These are phyloP conservation scores for Chrysopogon serrulatus DNA, from an alignment of 176 grass and related monocot genomes.

Conservation along the genomic window DNA sequence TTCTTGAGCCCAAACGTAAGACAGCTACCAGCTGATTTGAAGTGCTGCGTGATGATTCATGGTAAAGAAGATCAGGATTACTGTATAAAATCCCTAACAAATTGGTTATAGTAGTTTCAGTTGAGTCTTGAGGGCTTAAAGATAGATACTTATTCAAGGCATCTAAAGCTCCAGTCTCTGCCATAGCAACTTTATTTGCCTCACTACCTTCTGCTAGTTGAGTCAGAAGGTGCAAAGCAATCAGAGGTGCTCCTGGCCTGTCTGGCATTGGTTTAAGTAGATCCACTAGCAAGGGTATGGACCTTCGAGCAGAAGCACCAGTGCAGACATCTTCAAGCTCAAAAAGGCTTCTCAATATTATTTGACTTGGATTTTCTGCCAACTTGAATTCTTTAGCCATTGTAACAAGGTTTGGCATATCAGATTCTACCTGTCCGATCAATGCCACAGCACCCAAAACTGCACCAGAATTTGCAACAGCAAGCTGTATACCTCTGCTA, in stretches of 20 bases:
- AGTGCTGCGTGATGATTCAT: conserved; percentile 85
- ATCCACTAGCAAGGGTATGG: conserved; percentile 90
- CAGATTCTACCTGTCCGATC: conserved; percentile 77
- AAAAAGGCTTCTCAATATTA: conserved; percentile 71
- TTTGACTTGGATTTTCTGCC: conserved; percentile 66
- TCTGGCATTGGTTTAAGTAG: conserved; percentile 93
- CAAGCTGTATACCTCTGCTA: conserved; percentile 70
- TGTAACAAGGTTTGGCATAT: conserved; percentile 56
- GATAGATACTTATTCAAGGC: conserved; percentile 94
- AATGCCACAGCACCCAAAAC: conserved; percentile 67
- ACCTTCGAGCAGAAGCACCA: conserved; percentile 68
- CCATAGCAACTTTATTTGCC: conserved; percentile 80
- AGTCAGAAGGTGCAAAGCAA: conserved; percentile 84
- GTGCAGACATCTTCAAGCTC: conserved; percentile 79
- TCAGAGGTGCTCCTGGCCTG: conserved; percentile 88
- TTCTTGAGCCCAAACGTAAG: conserved; percentile 87
- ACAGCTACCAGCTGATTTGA: conserved; percentile 92
- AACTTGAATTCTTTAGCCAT: conserved; percentile 75
- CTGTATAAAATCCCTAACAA: conserved; percentile 77
- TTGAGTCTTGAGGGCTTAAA: conserved; percentile 92
- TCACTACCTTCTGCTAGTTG: conserved; percentile 70
- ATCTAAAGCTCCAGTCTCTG: conserved; percentile 81
- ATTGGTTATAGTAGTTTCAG: conserved; percentile 85
- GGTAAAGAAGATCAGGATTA: conserved; percentile 77
- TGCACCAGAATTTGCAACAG: conserved; percentile 90